These are phyloP conservation scores for Phaeotremella skinneri DNA, from an alignment of 768 basidiomycete genomes.

Conservation along the genomic window DNA sequence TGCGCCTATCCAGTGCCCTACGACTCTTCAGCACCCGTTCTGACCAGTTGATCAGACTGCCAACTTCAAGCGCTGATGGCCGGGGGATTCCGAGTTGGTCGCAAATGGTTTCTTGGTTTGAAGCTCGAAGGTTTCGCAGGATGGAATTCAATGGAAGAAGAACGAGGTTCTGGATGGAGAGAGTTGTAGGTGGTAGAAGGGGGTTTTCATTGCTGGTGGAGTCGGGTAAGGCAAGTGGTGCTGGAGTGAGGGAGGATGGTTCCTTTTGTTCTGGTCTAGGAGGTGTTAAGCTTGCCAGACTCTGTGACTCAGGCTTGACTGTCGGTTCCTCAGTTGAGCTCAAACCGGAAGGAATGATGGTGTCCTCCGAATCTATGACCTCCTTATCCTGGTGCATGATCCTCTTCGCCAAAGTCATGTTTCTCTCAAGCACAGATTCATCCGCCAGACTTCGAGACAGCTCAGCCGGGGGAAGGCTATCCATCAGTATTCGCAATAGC, in stretches of 20 bases:
- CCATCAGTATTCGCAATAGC: not conserved
- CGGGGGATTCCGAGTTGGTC: slow-evolving; percentile 13
- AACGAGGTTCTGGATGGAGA: slow-evolving; percentile 11
- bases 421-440: not conserved
- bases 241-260: too few relatives aligned
- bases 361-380: not conserved
- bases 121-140: slow-evolving; percentile 15
- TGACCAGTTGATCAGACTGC: slow-evolving; percentile 17
- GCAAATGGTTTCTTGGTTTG: slow-evolving; percentile 8
- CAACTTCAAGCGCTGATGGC: slow-evolving; percentile 13
- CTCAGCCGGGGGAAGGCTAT: not conserved
- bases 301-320: too few relatives aligned
- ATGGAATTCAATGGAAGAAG: slow-evolving; percentile 18
- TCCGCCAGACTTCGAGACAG: not conserved
- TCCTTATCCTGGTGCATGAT: not conserved
- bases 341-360: too few relatives aligned
- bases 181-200: not conserved
- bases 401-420: not conserved
- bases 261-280: too few relatives aligned
- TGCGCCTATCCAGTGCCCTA: slow-evolving; percentile 21
- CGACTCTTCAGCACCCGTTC: slow-evolving; percentile 12
- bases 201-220: not conserved
- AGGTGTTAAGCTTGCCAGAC: too few relatives aligned
- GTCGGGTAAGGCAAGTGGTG: too few relatives aligned
- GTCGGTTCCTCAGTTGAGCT: too few relatives aligned